Percentiles rank a stretch among this genome's conserved stretches.
Evolutionary conservation across 2,329 filamentous ascomycete genomes (phyloP).

Genomic region (Fusarium nodosum): DNA sequence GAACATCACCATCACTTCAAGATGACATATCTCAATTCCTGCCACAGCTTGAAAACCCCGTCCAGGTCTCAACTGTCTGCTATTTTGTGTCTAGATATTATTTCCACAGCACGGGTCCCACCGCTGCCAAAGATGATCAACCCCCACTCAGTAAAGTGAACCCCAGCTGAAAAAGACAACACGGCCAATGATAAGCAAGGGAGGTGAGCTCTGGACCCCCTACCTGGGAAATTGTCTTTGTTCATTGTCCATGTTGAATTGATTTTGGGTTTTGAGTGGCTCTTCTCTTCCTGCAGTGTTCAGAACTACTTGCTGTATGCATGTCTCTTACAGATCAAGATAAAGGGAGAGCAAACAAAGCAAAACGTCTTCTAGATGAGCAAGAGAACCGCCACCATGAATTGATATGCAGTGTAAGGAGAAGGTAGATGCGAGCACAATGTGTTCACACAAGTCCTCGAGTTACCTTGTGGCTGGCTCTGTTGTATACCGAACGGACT

Average conservation of each 20-base stretch:
- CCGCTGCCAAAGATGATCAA: constrained; percentile 17
- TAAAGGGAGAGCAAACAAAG: constrained; percentile 21
- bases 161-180: constrained; percentile 24
- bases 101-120: constrained; percentile 21
- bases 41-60: constrained; percentile 15
- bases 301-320: not conserved
- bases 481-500: constrained; percentile 2
- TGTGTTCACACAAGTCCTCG: not conserved
- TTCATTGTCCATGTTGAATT: constrained; percentile 31
- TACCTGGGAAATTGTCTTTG: constrained; percentile 49
- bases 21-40: constrained; percentile 31
- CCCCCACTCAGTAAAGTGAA: constrained; percentile 21
- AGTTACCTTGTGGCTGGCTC: not conserved
- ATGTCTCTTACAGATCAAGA: constrained; percentile 11
- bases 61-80: constrained; percentile 10
- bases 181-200: constrained; percentile 33
- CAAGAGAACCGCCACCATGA: not conserved
- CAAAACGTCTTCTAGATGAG: constrained; percentile 21
- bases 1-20: constrained; percentile 6
- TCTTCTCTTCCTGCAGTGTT: constrained; percentile 1
- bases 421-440: constrained; percentile 3
- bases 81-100: constrained; percentile 5
- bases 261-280: constrained; percentile 9
- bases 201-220: constrained; percentile 31
- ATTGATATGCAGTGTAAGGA: not conserved